These are phyloP conservation scores for Candida dendrica DNA, from an alignment of 805 yeast genomes.

Conservation along the genomic window DNA sequence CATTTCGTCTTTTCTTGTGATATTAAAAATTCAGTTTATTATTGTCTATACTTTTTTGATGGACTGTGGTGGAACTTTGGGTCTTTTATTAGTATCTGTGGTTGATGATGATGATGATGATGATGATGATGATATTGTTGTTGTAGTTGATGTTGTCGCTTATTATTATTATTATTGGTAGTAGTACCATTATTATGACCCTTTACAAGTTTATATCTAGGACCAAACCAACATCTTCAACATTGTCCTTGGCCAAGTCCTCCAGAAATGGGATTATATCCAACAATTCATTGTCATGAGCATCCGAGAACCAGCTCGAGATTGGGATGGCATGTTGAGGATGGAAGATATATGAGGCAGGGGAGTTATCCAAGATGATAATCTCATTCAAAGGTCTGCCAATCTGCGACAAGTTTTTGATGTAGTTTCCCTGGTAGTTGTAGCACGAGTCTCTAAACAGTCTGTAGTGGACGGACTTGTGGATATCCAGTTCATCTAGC, in stretches of 20 bases:
- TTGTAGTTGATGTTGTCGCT: neutral
- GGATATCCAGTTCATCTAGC: slow-evolving; percentile 78
- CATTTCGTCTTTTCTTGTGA: neutral
- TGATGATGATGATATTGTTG: too few species aligned
- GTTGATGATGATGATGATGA: too few species aligned
- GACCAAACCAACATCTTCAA: slow-evolving; percentile 79
- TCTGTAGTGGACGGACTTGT: slow-evolving; percentile 76
- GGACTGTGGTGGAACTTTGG: neutral
- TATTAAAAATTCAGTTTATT: neutral
- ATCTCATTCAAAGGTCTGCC: slow-evolving; percentile 85
- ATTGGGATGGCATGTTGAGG: slow-evolving; percentile 98
- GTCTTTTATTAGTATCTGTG: neutral
- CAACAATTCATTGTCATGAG: slow-evolving; percentile 90
- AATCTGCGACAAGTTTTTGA: slow-evolving; percentile 86
- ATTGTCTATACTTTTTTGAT: neutral
- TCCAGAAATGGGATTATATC: slow-evolving; percentile 88
- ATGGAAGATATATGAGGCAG: slow-evolving; percentile 96
- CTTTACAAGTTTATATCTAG: slow-evolving; percentile 56
- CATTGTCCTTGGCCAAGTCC: slow-evolving; percentile 66
- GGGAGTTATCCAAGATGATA: slow-evolving; percentile 93
- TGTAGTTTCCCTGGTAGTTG: slow-evolving; percentile 89
- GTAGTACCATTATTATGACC: neutral
- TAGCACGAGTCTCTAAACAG: slow-evolving; percentile 91
- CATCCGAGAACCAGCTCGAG: slow-evolving; percentile 96
- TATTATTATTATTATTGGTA: neutral